Evolutionary conservation across 257 asterid genomes (phyloP), one percentile per base, ranked within the genome.

Genomic region (Nicotiana sylvestris): DNA sequence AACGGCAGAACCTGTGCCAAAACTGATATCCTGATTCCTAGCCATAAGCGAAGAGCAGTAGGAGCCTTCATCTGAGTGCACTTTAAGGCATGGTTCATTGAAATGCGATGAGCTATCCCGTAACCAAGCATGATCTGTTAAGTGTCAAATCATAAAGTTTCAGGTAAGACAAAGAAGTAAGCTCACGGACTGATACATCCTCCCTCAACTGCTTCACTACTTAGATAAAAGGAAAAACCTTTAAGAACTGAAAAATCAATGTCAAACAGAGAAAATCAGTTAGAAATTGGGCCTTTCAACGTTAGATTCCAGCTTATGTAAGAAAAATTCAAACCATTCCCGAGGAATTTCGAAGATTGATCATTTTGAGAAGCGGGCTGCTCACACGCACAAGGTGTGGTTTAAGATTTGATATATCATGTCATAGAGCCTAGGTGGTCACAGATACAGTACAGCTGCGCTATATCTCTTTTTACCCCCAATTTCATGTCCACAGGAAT

Each of bases 11-110:
- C 86, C 91, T 13, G 88, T 55, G 64, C 92, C 89, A 77, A 92
- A 93, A 86, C 97, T 93, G 79, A 93, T 82, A 84, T 93, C 96
- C 68, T 86, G 88, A 84, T 87, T 85, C 60, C 97, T 84, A 55
- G 74, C 78, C 88, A 92, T 86, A 29, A 87, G 69, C n/a, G 87
- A 58, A 21, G 85, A 30, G 72, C 87, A 35, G 56, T 79, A 57
- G 68, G 79, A 69, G 29, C 77, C 82, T 82, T 85, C 84, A 43
- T 66, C 85, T 49, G 67, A n/a, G 32, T 57, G 51, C 51, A 58
- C 66, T 35, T 21, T 51, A 30, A 66, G 49, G 49, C 78, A 56
- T 66, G 72, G 66, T 79, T 66, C 85, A 80, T 46, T 37, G 58
- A 72, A 39, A 82, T 86, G 81, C 39, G 81, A 79, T 39, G 57